Conservation (phyloP, 179 eudicot genomes). For the Gypsophila paniculata region DNA sequence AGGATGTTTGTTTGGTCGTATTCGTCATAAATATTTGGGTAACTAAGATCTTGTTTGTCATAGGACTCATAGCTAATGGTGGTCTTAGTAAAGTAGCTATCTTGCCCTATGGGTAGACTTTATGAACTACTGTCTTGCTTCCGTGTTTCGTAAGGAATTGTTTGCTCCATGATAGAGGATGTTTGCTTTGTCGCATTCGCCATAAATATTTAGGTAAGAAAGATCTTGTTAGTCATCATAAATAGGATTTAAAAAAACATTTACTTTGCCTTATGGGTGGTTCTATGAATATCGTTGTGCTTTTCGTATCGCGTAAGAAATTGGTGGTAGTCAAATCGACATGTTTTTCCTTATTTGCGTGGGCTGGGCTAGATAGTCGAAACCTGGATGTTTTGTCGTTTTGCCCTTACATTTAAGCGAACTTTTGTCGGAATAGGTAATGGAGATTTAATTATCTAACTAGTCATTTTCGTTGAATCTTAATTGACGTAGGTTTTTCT, state of each 20-base stretch:
- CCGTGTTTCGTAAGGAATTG: neutral
- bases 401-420: neutral
- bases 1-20: neutral
- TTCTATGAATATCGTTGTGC: neutral
- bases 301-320: neutral
- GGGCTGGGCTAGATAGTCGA: too few relatives aligned
- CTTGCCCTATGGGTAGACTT: neutral
- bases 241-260: neutral
- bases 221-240: neutral
- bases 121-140: neutral
- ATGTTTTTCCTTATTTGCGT: neutral
- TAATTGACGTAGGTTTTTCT: neutral
- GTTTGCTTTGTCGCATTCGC: neutral
- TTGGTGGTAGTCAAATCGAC: neutral
- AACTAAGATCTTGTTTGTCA: neutral
- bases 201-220: neutral
- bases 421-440: neutral
- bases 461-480: neutral
- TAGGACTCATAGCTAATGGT: neutral
- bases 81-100: neutral
- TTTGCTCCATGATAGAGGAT: neutral
- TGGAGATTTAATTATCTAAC: neutral
- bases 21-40: neutral
- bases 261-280: neutral
- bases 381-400: constrained; percentile 2